Evolutionary conservation across 2,329 filamentous ascomycete genomes (phyloP), one percentile per base, ranked within the genome.

Genomic region (Exophiala mesophila): DNA sequence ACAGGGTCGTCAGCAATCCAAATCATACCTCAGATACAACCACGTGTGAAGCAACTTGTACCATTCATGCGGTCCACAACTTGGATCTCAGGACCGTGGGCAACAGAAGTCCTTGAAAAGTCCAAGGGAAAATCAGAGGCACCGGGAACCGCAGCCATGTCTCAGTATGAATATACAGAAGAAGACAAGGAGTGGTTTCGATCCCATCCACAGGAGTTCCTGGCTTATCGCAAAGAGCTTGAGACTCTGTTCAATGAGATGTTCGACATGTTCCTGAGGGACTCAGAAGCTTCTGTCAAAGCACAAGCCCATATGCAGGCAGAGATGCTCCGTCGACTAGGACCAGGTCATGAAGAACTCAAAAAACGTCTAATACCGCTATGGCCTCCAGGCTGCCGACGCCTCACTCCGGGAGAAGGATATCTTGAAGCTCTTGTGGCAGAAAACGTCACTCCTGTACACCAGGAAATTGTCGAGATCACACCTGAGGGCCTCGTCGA

Each of bases 301-400:
- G 63, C 65, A 50, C 58, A 63, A 17, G 56, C 65, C 50, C 45
- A 57, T 9, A 68, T 69, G 47, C 65, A 55, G 4, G 58, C 65
- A 15, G 64, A 69, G 55, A 70, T 71, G 64, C 43, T 63, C 41
- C 55, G 61, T n/a, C 57, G 66, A 36, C 63, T 70, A 29, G 64
- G 64, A 5, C 63, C 62, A 6, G 63, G 62, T 10, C 37, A 52
- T 3, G 35, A 45, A 1, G 32, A 50, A 1, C 31, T 57, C 2
- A 39, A 41, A 13, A 41, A 49, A 4, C 55, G 47, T n/a, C 19
- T 55, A 5, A 39, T 55, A 6, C 49, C 54, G 15, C 20, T 41
- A 8, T 56, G 51, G 38, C 20, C 37, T 3, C 29, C 46, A 4
- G 54, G 54, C 4, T 56, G 54, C 30, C 49, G 54, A 4, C 30